Base-by-base conservation (phyloP, 2,329 filamentous ascomycete species). In the Metarhizium guizhouense region DNA sequence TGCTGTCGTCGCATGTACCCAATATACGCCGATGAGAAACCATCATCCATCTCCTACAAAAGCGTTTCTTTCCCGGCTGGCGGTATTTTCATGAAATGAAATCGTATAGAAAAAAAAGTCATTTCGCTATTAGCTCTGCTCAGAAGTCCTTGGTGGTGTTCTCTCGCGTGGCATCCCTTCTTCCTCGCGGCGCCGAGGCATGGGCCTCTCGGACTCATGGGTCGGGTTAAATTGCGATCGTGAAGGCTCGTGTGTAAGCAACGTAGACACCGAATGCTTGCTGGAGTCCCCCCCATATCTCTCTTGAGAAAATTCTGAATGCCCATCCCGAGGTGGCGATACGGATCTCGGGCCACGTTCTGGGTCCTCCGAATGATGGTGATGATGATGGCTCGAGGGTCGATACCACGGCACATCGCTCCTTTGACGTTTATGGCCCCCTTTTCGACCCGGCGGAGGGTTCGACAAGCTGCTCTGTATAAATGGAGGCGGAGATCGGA, bases 381-480 rank as follows among this genome's bases (percentile, higher is more conserved):
- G 62, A 48, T 60, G 63, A 30, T 47, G 62, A 51, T 60, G 63
- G 16, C 61, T 64, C 4, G 61, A 56, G 6, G 63, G 58, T 60
- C 65, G 63, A 57, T 69, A 70, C 58, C 69, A 71, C 3, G 70
- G 68, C 18, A 72, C 62, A 49, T 72, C 70, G 57, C 70, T 72
- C 52, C 65, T 68, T 47, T 72, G 70, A 6, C 70, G 68, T 25
- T 69, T 67, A 47, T 72, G 70, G 4, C 63, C 34, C 16, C 55
- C 64, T 52, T 62, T 64, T 36, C 64, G 63, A 55, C 58, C 60
- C 36, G 67, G 60, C 13, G 67, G 54, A 18, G 60, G 55, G 49
- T 65, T 65, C 38, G 64, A 63, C 18, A 63, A 59, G 51, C 61
- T 65, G 56, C 58, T 63, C 53, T 67, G 67, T 45, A 60, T 59